Evolutionary conservation across 2,329 filamentous ascomycete genomes (phyloP).

Genomic region (Fulvia fulva): DNA sequence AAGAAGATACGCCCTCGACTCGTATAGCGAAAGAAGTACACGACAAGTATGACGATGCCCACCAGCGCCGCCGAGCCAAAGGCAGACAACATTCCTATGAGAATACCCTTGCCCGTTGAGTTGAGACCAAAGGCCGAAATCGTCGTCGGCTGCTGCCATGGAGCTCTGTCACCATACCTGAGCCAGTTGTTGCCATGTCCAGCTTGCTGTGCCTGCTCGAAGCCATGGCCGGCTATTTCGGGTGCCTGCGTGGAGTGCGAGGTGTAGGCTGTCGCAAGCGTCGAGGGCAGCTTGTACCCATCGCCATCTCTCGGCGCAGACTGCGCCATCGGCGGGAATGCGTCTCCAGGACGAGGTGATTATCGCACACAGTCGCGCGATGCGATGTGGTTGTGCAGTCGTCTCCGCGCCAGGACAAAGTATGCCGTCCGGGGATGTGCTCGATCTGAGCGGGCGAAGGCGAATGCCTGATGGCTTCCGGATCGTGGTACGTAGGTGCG

Average conservation of each 20-base stretch:
- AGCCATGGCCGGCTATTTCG: slow-evolving; percentile 1
- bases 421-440: neutral
- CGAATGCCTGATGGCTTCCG: neutral
- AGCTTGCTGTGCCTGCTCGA: slow-evolving; percentile 3
- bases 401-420: slow-evolving; percentile 9
- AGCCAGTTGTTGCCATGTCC: slow-evolving; percentile 4
- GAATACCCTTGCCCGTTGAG: slow-evolving; percentile 64
- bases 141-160: slow-evolving; percentile 8
- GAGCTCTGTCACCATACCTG: slow-evolving; percentile 5
- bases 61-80: slow-evolving; percentile 88
- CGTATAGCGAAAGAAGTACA: slow-evolving; percentile 94
- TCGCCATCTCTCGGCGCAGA: slow-evolving; percentile 20
- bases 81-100: slow-evolving; percentile 91
- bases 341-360: slow-evolving; percentile 5
- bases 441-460: neutral
- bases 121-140: slow-evolving; percentile 21
- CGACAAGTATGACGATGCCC: slow-evolving; percentile 69
- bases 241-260: slow-evolving; percentile 12
- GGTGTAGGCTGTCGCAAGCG: slow-evolving; percentile 17
- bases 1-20: slow-evolving; percentile 83
- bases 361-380: slow-evolving; percentile 13
- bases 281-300: slow-evolving; percentile 10
- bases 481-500: neutral
- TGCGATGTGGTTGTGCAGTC: slow-evolving; percentile 15
- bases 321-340: slow-evolving; percentile 25